Base-by-base conservation (phyloP, 306 rosid species). In the Rubus parviflorus region DNA sequence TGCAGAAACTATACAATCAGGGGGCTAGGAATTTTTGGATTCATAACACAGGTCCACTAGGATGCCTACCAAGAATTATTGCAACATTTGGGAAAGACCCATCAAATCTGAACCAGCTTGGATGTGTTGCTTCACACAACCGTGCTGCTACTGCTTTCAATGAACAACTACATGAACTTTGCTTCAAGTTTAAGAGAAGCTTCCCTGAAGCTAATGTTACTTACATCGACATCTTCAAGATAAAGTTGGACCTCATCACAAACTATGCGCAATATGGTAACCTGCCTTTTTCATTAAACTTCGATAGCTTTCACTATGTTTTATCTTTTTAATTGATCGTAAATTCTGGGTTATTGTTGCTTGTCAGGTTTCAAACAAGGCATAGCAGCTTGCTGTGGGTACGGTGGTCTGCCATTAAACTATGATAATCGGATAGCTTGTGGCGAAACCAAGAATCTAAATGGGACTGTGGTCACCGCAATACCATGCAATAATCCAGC, bases 21-120 rank as follows among this genome's bases (percentile, higher is more conserved):
- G 88, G 88, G 38, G 85, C 79, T 12, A 75, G 81, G 67, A 81
- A 75, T 8, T 85, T 81, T 65, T 81, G 88, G 88, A 78, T 85
- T 48, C 88, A 85, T 23, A 85, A 81, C 81, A 85, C 78, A 2
- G 83, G 88, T 65, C 85, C 88, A 38, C 81, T 85, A 11, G 88
- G 88, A 78, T 85, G 88, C 83, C 54, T 84, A 16, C 74, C 88
- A 12, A 74, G 78, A 73, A 81, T 77, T 16, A 30, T 84, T 25
- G 81, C 75, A 8, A 75, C 16, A 70, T 84, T 74, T 20, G 88
- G 83, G 68, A 75, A 54, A 15, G 78, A 81, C 56, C 23, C 78
- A 41, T 74, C 83, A 15, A 70, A 74, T 52, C 80, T 81, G 13
- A 70, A 85, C 79, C 73, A 78, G 25, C 53, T 61, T 54, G 88